Base-by-base conservation (phyloP, 75 land plant genomes). In the Picea glauca region DNA sequence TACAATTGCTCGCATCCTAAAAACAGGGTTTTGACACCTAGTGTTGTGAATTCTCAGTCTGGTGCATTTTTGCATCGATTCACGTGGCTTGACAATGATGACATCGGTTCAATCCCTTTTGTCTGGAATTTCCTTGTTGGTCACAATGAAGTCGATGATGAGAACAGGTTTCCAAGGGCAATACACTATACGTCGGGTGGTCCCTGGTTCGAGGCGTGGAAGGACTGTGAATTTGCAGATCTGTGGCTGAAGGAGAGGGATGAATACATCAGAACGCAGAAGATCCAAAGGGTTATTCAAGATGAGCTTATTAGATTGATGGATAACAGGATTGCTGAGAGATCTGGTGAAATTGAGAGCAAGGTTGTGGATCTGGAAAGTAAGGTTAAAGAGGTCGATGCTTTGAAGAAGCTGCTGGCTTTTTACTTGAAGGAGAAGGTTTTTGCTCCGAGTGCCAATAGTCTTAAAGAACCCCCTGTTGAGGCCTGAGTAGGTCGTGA, bases 161-260 rank as follows among this genome's bases (percentile, higher is more conserved):
- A 60, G 46, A 85, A 80, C 30, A 78, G 80, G 15, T 35, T 82
- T 9, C 93, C 93, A 0, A 92, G 81, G 80, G 94, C 94, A 0
- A 91, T 92, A 26, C 93, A 92, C 76, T 92, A 91, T 73, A 92
- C 94, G 0, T 77, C 77, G 58, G 94, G 93, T 4, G 93, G 94
- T 12, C 94, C 94, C 1, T 92, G 93, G 94, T 92, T 92, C 58
- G 93, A 92, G 18, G 93, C 89, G 2, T 92, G 91, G 91, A 91
- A 92, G 86, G 76, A 85, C 68, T 92, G 93, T 60, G 88, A 92
- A 77, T 92, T 86, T 77, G 91, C 82, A 0, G 94, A 89, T 60
- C 83, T 82, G 2, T 92, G 94, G 94, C 33, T 87, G 74, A 79
- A 78, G 12, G 94, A 91, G 40, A 74, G 63, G 84, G 93, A 91